Conservation (phyloP, 2,329 filamentous ascomycete genomes). For the Aureobasidium namibiae region DNA sequence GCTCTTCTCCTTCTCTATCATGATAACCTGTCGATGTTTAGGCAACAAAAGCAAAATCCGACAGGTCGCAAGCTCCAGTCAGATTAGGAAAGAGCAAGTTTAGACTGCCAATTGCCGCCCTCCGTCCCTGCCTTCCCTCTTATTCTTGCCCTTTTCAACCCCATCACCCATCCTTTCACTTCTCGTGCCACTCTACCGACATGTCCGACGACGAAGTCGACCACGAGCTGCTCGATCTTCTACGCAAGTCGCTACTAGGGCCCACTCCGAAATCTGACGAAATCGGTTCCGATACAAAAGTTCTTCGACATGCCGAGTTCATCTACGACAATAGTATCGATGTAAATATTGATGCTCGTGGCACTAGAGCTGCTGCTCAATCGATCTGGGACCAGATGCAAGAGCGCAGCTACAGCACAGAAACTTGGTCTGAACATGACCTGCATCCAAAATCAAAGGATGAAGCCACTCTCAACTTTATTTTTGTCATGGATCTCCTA, state of each 20-base stretch:
- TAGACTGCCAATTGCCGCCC: neutral
- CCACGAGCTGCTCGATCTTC: constrained; percentile 74
- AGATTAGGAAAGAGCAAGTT: constrained; percentile 4
- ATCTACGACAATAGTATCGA: constrained; percentile 91
- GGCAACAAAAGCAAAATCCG: neutral
- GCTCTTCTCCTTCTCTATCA: too few species aligned
- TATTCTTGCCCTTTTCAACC: neutral
- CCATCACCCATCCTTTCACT: neutral
- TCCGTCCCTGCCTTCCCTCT: constrained; percentile 1
- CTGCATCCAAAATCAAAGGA: constrained; percentile 80
- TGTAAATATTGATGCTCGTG: constrained; percentile 75
- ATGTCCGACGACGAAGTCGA: constrained; percentile 94
- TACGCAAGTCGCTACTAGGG: constrained; percentile 71
- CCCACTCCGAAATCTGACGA: constrained; percentile 18
- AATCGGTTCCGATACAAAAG: constrained; percentile 62
- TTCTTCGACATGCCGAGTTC: constrained; percentile 73
- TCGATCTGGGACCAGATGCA: constrained; percentile 77
- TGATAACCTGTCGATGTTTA: neutral
- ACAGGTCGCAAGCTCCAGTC: neutral
- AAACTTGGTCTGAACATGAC: constrained; percentile 80
- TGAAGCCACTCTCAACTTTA: constrained; percentile 68
- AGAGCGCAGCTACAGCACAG: constrained; percentile 71
- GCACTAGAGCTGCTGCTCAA: constrained; percentile 73
- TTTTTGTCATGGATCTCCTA: constrained; percentile 93
- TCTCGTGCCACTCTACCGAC: neutral